Evolutionary conservation across 2,329 filamentous ascomycete genomes (phyloP).

Genomic region (Penicillium sp.): DNA sequence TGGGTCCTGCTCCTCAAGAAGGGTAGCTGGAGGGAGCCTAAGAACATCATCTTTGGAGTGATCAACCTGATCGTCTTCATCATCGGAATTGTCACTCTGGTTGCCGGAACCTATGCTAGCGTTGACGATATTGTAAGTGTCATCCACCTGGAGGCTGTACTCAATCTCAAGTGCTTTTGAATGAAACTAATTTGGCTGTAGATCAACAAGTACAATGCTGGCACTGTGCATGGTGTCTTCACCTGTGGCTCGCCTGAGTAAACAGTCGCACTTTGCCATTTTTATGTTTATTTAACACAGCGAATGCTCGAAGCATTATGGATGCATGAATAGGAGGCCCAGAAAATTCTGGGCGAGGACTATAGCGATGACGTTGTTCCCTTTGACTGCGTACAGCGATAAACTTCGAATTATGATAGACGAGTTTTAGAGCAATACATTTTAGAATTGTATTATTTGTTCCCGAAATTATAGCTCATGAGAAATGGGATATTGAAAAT

Average conservation of each 20-base stretch:
- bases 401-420: background rate
- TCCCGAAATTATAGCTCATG: too few species aligned
- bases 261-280: background rate
- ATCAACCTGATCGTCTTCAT: background rate
- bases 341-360: background rate
- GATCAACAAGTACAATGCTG: background rate
- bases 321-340: background rate
- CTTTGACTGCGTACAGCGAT: background rate
- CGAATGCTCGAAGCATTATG: background rate
- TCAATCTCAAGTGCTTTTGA: background rate
- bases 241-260: conserved; percentile 2
- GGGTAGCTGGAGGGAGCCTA: conserved; percentile 1
- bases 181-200: background rate
- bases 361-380: background rate
- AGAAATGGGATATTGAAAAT: too few species aligned
- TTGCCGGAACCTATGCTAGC: background rate
- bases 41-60: background rate
- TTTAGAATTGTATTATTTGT: too few species aligned
- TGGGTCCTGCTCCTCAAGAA: conserved; percentile 1
- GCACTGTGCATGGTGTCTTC: conserved; percentile 2
- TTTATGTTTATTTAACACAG: background rate
- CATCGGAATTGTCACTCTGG: background rate
- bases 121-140: conserved; percentile 1
- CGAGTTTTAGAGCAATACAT: too few species aligned
- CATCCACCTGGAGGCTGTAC: background rate